Evolutionary conservation across 2,329 filamentous ascomycete species (phyloP), one percentile per base, ranked within the genome.

Genomic region (Penicillium paneum): DNA sequence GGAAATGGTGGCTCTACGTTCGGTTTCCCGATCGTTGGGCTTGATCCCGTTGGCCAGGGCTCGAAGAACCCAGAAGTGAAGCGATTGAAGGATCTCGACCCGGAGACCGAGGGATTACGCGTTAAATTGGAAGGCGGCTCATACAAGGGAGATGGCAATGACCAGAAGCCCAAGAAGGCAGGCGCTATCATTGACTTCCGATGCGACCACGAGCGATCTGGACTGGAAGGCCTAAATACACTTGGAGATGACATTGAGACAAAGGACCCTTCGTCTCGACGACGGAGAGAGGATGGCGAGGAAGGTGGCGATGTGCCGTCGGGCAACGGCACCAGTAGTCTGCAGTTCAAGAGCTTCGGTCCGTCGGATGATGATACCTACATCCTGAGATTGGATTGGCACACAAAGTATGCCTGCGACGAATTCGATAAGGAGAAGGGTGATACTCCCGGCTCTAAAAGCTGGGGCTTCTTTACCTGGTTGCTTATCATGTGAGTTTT

Each of bases 401-500:
- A 82, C 68, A 97, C 93, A 13, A 91, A 93, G 72, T 86, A 91
- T 68, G 93, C 90, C 0, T 97, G 94, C 71, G 86, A 91, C 68
- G 76, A 78, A 34, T 77, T 76, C 63, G 74, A 77, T 44, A 75
- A 78, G 15, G 77, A 75, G 10, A 76, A 78, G 39, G 74, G 73
- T 19, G 63, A 69, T 36, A 62, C 68, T 5, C 12, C 52, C 39
- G 71, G 76, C 54, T 77, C 79, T 49, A 73, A 73, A 17, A 81
- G 84, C 68, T 97, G 93, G 94, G 94, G 94, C 1, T 94, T 97
- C 79, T 97, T 97, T 68, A 97, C 93, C 17, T 99, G 94, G 94
- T 83, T 97, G 67, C 84, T 97, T 63, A 86, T 99, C 63, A 85
- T 97, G 91, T 96, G 76, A 81, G 89, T 81, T 13, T 11, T 13